Conservation (phyloP, 1,284 basidiomycete species). For the Rhodotorula sp. region DNA sequence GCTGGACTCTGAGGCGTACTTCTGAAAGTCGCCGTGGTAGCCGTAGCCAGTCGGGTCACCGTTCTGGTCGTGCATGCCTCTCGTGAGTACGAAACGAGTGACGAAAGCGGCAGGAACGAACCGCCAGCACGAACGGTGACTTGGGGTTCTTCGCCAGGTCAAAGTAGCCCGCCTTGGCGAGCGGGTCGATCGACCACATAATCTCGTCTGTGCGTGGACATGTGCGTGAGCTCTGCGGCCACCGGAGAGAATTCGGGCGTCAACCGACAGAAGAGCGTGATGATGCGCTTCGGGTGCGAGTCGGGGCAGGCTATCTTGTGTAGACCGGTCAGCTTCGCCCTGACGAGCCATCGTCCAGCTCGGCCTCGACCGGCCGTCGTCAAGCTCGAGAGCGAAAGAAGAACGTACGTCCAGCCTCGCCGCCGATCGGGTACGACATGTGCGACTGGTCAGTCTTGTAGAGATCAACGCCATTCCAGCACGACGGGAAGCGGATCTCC, state of each 20-base stretch:
- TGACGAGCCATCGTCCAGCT: not conserved
- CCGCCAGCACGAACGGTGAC: slow-evolving; percentile 55
- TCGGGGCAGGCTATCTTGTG: slow-evolving; percentile 50
- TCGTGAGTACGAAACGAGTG: not conserved
- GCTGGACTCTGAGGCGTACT: too few relatives aligned
- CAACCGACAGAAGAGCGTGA: slow-evolving; percentile 57
- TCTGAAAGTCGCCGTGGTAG: not conserved
- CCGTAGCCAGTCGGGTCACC: slow-evolving; percentile 55
- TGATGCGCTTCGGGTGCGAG: slow-evolving; percentile 55
- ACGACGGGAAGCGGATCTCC: slow-evolving; percentile 53
- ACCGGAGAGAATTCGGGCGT: not conserved
- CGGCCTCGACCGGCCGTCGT: not conserved
- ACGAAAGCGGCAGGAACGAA: not conserved
- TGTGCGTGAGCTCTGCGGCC: not conserved
- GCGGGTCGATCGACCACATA: slow-evolving; percentile 54
- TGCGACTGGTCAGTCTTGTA: slow-evolving; percentile 50
- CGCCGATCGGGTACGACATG: slow-evolving; percentile 51
- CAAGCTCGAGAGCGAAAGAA: not conserved
- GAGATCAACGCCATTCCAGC: slow-evolving; percentile 55
- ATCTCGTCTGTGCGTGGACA: slow-evolving; percentile 45
- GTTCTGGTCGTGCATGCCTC: slow-evolving; percentile 26
- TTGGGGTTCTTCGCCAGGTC: slow-evolving; percentile 49
- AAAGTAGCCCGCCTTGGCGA: slow-evolving; percentile 50
- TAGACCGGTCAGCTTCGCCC: too few relatives aligned
- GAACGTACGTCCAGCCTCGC: slow-evolving; percentile 47